These are phyloP conservation scores for Panicum hallii DNA, from an alignment of 202 grass and related monocot genomes.

Conservation along the genomic window DNA sequence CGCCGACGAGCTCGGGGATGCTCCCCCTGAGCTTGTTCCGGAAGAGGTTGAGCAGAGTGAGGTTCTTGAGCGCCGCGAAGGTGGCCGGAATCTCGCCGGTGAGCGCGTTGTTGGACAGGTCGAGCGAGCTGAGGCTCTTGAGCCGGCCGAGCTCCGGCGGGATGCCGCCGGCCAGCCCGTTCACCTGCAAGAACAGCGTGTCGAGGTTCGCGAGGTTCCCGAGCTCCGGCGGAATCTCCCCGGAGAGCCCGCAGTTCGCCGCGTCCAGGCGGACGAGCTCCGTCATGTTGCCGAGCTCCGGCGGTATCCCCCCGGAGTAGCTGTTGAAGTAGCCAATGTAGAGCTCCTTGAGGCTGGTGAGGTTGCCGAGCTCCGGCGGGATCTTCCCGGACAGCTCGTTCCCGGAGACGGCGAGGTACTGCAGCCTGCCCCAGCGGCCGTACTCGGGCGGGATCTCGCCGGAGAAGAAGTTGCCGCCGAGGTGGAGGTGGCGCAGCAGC, in stretches of 20 bases:
- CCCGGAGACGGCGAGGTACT: conserved; percentile 90
- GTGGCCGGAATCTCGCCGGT: conserved; percentile 68
- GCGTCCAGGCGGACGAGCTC: conserved; percentile 76
- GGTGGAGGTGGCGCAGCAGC: conserved; percentile 76
- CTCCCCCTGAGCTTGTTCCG: conserved; percentile 79
- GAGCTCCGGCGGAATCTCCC: conserved; percentile 73
- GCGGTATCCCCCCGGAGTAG: conserved; percentile 68
- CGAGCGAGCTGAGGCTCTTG: conserved; percentile 78
- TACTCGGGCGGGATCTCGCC: conserved; percentile 76
- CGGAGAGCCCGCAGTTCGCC: conserved; percentile 88
- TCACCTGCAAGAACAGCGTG: conserved; percentile 96
- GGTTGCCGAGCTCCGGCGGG: conserved; percentile 70
- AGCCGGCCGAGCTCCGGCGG: conserved; percentile 62
- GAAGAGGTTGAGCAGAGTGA: conserved; percentile 93
- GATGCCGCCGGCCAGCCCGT: conserved; percentile 67
- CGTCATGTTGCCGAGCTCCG: conserved; percentile 78
- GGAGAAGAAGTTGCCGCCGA: conserved; percentile 98
- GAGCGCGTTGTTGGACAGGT: conserved; percentile 93
- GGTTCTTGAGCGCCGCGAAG: conserved; percentile 71
- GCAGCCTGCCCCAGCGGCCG: conserved; percentile 60
- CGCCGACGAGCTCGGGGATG: conserved; percentile 86
- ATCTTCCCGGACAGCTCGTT: conserved; percentile 81
- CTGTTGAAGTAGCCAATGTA: conserved; percentile 93
- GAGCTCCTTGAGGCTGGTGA: conserved; percentile 72
- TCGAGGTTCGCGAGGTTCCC: conserved; percentile 72